These are phyloP conservation scores for Trichoderma sp. DNA, from an alignment of 2,329 filamentous ascomycete genomes.

Conservation along the genomic window DNA sequence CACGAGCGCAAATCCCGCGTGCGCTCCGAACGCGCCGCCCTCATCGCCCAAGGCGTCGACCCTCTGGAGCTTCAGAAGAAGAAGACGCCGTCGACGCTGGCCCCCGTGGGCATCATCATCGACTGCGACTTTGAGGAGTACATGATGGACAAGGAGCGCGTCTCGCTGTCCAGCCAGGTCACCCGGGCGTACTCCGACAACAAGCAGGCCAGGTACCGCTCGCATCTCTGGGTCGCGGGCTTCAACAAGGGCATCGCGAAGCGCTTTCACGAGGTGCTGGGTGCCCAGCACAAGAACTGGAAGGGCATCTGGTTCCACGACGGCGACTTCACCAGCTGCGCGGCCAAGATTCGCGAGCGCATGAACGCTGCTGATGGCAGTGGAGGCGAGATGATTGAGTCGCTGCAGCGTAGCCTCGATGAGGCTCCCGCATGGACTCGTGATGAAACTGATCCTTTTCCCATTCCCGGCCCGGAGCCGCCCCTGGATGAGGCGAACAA, in stretches of 20 bases:
- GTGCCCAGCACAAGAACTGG: slow-evolving; percentile 72
- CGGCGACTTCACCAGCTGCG: slow-evolving; percentile 69
- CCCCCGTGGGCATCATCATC: slow-evolving; percentile 77
- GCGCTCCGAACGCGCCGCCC: slow-evolving; percentile 48
- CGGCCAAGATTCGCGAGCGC: slow-evolving; percentile 59
- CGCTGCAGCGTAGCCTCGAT: slow-evolving; percentile 45
- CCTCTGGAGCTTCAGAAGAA: slow-evolving; percentile 36
- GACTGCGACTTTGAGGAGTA: slow-evolving; percentile 90
- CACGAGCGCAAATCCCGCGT: slow-evolving; percentile 46
- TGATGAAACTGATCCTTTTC: slow-evolving; percentile 34
- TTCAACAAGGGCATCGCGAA: slow-evolving; percentile 73
- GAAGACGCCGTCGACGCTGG: slow-evolving; percentile 43
- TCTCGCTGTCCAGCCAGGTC: slow-evolving; percentile 79
- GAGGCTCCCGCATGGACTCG: slow-evolving; percentile 30
- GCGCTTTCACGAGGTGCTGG: slow-evolving; percentile 74
- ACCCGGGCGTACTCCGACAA: slow-evolving; percentile 91
- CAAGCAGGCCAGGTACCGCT: slow-evolving; percentile 60
- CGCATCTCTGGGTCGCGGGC: slow-evolving; percentile 72
- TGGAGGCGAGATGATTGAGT: slow-evolving; percentile 59
- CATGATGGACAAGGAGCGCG: slow-evolving; percentile 82
- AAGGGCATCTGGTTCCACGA: slow-evolving; percentile 71
- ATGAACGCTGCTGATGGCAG: slow-evolving; percentile 49
- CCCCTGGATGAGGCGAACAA: slow-evolving; percentile 33
- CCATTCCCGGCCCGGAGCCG: slow-evolving; percentile 34
- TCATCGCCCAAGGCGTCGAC: slow-evolving; percentile 47